Evolutionary conservation across 768 basidiomycete species (phyloP).

Genomic region (Leucocoprinus sp.): DNA sequence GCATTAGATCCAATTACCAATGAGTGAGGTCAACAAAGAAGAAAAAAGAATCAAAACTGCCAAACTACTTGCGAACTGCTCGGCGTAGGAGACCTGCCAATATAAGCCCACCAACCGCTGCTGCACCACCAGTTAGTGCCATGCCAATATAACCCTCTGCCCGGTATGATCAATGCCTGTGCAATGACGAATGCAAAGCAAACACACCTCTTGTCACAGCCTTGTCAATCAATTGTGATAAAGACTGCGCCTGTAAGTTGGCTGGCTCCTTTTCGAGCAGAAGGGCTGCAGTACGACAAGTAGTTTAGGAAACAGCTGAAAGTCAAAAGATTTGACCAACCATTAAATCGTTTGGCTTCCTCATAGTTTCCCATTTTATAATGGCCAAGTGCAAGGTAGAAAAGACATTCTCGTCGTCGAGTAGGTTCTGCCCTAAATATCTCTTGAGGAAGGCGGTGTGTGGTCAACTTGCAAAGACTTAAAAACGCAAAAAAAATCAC

Average conservation of each 20-base stretch:
- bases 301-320: background rate
- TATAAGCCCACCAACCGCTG: conserved; percentile 72
- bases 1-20: background rate
- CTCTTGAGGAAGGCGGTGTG: conserved; percentile 39
- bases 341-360: conserved; percentile 88
- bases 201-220: conserved; percentile 70
- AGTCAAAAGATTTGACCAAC: no score
- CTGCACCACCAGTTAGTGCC: conserved; percentile 88
- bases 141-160: conserved; percentile 98
- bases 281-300: conserved; percentile 41
- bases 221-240: conserved; percentile 78
- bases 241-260: conserved; percentile 87
- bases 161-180: conserved; percentile 6
- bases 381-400: conserved; percentile 93
- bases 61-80: conserved; percentile 48
- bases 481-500: conserved; percentile 26
- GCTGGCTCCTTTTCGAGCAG: conserved; percentile 87
- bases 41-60: conserved; percentile 1
- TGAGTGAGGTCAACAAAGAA: background rate
- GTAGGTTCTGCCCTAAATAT: conserved; percentile 85
- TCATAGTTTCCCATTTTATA: conserved; percentile 96
- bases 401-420: conserved; percentile 88
- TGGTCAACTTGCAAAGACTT: conserved; percentile 8
- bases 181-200: background rate
- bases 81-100: conserved; percentile 79